Evolutionary conservation across 169 alveolate genomes (phyloP), one percentile per base, ranked within the genome.

Genomic region (Amoebophrya sp.): DNA sequence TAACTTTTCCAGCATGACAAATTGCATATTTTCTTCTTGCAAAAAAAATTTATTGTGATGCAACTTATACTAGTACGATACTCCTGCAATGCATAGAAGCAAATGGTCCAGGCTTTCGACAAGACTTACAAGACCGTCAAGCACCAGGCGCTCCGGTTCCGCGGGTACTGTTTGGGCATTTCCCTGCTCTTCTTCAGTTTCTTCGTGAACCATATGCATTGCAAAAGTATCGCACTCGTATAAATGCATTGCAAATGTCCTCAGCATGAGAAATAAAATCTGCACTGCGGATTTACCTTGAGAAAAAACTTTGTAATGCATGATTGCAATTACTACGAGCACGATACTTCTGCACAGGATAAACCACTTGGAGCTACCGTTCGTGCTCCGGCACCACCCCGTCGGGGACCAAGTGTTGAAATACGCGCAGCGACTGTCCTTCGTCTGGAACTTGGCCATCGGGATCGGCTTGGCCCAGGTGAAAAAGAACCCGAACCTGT

Each of bases 341-440:
- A n/a, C n/a, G n/a, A n/a, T n/a, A n/a, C n/a, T n/a, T n/a, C n/a
- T n/a, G n/a, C n/a, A n/a, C n/a, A n/a, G n/a, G n/a, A n/a, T n/a
- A n/a, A n/a, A n/a, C n/a, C 83, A 66, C 38, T 25, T 66, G 35
- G 83, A 66, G 35, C 35, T 25, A 3, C 83, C 83, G 29, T 66
- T 66, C 35, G 35, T 66, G 29, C 35, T 66, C 32, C 83, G 83
- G 83, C 83, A 66, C 83, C 83, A 66, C 83, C 83, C 83, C 32
- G 39, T 18, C 10, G 83, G 83, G 32, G 83, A 25, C 32, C 38
- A 66, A 1, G 35, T 66, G 1, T 25, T 66, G 12, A 2, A n/a
- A 25, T 18, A 0, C 29, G 35, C 83, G 83, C 83, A 66, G 83
- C 35, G 7, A 7, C 35, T 66, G 83, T 2, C 32, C 35, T 25